These are phyloP conservation scores for Malassezia sympodialis DNA, from an alignment of 1,284 basidiomycete species.

Conservation along the genomic window DNA sequence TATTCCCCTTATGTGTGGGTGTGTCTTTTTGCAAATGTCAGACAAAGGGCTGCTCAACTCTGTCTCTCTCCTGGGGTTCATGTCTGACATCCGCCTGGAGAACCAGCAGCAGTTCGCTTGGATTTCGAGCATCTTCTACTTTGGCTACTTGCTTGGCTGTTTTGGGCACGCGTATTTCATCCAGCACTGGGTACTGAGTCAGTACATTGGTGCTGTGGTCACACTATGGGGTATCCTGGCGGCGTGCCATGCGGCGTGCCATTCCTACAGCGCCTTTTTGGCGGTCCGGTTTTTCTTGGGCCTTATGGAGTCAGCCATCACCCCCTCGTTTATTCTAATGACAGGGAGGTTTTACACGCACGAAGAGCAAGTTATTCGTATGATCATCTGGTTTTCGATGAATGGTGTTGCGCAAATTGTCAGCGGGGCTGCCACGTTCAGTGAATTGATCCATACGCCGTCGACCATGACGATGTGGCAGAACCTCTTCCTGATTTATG, in stretches of 20 bases:
- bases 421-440: slow-evolving; percentile 29
- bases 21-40: slow-evolving; percentile 28
- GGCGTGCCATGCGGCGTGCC: slow-evolving; percentile 31
- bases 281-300: slow-evolving; percentile 40
- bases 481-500: slow-evolving; percentile 38
- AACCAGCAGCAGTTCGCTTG: slow-evolving; percentile 35
- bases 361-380: slow-evolving; percentile 27
- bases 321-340: slow-evolving; percentile 28
- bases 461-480: slow-evolving; percentile 28
- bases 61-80: slow-evolving; percentile 33
- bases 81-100: slow-evolving; percentile 26
- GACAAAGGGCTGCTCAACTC: slow-evolving; percentile 40
- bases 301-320: slow-evolving; percentile 31
- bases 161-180: slow-evolving; percentile 20
- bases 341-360: slow-evolving; percentile 34
- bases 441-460: slow-evolving; percentile 21
- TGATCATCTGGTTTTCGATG: slow-evolving; percentile 29
- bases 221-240: slow-evolving; percentile 21
- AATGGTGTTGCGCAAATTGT: slow-evolving; percentile 40
- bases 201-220: slow-evolving; percentile 16
- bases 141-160: slow-evolving; percentile 25
- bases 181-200: slow-evolving; percentile 21
- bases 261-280: slow-evolving; percentile 31
- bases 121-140: slow-evolving; percentile 32
- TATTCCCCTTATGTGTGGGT: slow-evolving; percentile 25